Evolutionary conservation across 2,329 filamentous ascomycete species (phyloP), one percentile per base, ranked within the genome.

Genomic region (Chaetomiaceae sp.): DNA sequence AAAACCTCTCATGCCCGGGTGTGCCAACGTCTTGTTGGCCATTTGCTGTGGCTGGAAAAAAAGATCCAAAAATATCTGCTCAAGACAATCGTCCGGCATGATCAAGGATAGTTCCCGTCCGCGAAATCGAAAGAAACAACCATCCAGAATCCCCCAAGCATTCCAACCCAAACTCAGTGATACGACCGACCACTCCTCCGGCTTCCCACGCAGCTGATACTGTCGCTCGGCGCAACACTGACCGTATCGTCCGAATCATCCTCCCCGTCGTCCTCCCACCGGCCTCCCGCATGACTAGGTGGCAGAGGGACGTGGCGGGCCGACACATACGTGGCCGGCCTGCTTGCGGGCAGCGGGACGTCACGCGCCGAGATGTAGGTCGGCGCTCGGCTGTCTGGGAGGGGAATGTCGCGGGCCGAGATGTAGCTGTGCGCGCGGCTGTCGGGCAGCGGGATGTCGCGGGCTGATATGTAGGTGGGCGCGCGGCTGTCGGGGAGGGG

Each of bases 211-310:
- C 77, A 79, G 62, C 79, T 82, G 50, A 84, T 81, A 60, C 80
- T 83, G 61, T 84, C 81, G 58, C 74, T 77, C 2, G 81, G 81
- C 38, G 74, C 78, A 31, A 84, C 68, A 58, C 77, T 82, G 43
- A 70, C 73, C 45, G 67, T 65, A 56, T 81, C 77, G 34, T 76
- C 73, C 9, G 76, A 72, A 64, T 69, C 71, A 8, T 46, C 52
- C 2, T 44, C 35, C 4, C 38, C 44, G 64, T 69, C 71, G 5
- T 46, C 52, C 2, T 44, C 35, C 4, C 38, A 40, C 48, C 70
- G 71, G 51, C 67, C 70, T 10, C 73, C 72, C 4, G 66, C 63
- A 3, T 64, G 65, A 48, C 73, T 76, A 19, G 62, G 60, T 1
- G 75, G 72, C 20, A 73, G 61, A n/a, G 69, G 51, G 5, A 53